A percentile compares a stretch with the other conserved stretches of the same genome.
phyloP scores from a whole-genome alignment of 768 basidiomycete genomes.

The Tricholoma saponaceum region DNA sequence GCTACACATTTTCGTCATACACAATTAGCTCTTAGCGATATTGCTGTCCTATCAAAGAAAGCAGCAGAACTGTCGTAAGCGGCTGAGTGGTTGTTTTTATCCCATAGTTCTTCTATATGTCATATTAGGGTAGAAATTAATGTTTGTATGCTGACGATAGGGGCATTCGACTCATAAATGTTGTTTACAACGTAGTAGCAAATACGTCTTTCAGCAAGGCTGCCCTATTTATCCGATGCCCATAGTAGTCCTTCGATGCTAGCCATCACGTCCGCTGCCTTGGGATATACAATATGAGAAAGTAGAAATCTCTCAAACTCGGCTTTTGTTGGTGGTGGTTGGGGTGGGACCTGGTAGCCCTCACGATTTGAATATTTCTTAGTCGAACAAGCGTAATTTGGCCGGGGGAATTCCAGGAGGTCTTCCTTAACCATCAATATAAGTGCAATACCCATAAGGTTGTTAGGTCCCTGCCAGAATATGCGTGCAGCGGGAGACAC shows the following conservation, averaged over 20 bases:
- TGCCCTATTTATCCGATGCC: neutral
- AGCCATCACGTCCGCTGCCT: neutral
- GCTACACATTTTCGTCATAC: no score
- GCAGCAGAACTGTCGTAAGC: no score
- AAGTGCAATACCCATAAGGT: neutral
- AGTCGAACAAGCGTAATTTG: neutral
- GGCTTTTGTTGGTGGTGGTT: neutral
- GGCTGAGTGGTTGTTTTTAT: no score
- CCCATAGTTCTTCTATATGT: no score
- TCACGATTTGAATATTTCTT: neutral
- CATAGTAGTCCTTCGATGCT: neutral
- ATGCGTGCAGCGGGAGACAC: neutral
- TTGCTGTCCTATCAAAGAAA: no score
- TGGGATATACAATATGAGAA: neutral
- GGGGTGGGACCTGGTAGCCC: neutral
- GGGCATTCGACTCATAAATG: no score
- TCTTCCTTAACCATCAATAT: neutral
- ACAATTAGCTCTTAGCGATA: no score
- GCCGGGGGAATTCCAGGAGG: neutral
- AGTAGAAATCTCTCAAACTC: neutral
- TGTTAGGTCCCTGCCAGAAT: neutral
- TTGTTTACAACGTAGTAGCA: neutral
- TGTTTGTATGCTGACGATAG: no score
- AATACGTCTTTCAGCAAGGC: neutral
- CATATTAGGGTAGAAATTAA: no score